Evolutionary conservation across 169 alveolate species (phyloP).

Genomic region (Eimeria mitis): DNA sequence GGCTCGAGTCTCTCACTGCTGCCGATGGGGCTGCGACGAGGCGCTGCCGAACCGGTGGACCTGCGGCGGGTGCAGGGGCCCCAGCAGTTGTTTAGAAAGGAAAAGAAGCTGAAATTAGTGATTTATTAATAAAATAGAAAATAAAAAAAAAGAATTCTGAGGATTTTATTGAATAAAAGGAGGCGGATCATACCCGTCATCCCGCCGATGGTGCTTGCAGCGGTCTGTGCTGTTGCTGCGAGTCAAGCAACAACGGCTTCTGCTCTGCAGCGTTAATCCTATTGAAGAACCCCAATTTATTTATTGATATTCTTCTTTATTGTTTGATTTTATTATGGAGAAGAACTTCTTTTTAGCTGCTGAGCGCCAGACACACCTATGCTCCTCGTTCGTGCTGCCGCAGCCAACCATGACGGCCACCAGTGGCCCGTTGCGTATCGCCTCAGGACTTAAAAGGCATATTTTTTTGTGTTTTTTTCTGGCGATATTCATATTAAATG

Average conservation of each 20-base stretch:
- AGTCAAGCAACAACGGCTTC: not conserved
- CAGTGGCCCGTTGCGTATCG: not conserved
- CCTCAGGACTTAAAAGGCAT: not conserved
- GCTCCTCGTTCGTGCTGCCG: not conserved
- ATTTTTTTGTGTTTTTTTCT: not conserved
- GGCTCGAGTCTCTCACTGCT: too few species aligned
- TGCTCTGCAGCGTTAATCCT: not conserved
- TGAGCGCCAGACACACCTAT: not conserved
- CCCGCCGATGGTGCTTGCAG: not conserved
- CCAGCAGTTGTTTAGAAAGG: not conserved
- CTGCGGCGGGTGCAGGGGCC: not conserved
- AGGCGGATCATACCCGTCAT: not conserved
- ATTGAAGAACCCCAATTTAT: not conserved
- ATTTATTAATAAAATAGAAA: not conserved
- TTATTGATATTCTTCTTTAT: not conserved
- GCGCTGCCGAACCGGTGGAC: conserved; percentile 3
- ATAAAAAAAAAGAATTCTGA: not conserved
- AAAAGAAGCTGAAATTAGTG: not conserved
- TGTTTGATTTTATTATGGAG: not conserved
- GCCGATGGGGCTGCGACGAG: conserved; percentile 10
- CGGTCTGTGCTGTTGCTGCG: conserved; percentile 23
- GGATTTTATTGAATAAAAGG: not conserved
- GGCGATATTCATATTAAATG: not conserved
- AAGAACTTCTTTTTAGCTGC: not conserved
- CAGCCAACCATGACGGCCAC: not conserved